A percentile compares a stretch with the other conserved stretches of the same genome.
These are phyloP conservation scores for Naganishia kalamii DNA, from an alignment of 768 basidiomycete genomes.

Conservation along the genomic window DNA sequence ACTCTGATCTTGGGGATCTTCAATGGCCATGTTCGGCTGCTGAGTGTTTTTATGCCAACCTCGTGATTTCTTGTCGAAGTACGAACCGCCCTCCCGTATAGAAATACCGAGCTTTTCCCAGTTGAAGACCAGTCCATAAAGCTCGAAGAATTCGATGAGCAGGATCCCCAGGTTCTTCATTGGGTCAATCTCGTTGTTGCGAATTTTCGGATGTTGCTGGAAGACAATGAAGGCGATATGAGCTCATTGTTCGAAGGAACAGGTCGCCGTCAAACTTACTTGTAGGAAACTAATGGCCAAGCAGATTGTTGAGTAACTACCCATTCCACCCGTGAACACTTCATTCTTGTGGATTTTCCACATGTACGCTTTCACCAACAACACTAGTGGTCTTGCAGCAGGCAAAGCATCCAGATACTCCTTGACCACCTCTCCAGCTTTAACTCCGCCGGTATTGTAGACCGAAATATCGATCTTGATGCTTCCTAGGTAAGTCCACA, in stretches of 20 bases:
- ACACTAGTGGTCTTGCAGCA: conserved; percentile 72
- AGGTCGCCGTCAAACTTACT: conserved; percentile 47
- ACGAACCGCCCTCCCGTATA: conserved; percentile 75
- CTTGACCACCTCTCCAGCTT: conserved; percentile 70
- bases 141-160: conserved; percentile 92
- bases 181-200: conserved; percentile 77
- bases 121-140: conserved; percentile 88
- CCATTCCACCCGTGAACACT: conserved; percentile 91
- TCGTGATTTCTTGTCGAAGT: conserved; percentile 71
- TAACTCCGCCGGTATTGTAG: conserved; percentile 79
- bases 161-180: conserved; percentile 85
- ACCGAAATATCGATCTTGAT: conserved; percentile 80
- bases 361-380: conserved; percentile 86
- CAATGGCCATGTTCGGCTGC: conserved; percentile 61
- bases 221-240: neutral
- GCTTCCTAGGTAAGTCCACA: neutral
- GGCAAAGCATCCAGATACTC: conserved; percentile 69
- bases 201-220: conserved; percentile 89
- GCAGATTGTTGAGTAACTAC: conserved; percentile 90
- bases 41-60: conserved; percentile 64
- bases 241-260: neutral
- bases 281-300: conserved; percentile 89
- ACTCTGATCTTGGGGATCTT: conserved; percentile 88
- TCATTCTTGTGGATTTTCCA: conserved; percentile 90
- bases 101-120: conserved; percentile 86